Conservation (phyloP, 1,139 yeast genomes). For the Debaryomyces robertsiae region DNA sequence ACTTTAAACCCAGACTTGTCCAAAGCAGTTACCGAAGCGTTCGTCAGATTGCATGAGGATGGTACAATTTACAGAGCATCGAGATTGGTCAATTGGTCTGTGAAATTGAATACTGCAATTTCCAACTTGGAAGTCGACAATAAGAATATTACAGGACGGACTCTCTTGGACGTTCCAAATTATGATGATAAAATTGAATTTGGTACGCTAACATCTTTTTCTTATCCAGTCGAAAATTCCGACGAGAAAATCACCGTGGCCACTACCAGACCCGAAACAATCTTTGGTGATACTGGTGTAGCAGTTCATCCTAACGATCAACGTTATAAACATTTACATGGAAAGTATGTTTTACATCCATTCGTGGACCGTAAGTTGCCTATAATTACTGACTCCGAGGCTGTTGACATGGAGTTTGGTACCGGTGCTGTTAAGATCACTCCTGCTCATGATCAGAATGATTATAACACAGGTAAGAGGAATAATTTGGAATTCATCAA, state of each 20-base stretch:
- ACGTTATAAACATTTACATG: slow-evolving; percentile 92
- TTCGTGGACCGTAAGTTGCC: slow-evolving; percentile 85
- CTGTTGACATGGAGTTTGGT: slow-evolving; percentile 99
- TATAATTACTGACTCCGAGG: slow-evolving; percentile 84
- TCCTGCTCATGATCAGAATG: slow-evolving; percentile 97
- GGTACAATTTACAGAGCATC: slow-evolving; percentile 94
- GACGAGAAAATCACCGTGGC: slow-evolving; percentile 91
- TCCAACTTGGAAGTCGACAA: slow-evolving; percentile 96
- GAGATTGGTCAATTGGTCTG: slow-evolving; percentile 96
- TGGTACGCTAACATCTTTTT: slow-evolving; percentile 93
- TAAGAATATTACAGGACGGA: slow-evolving; percentile 82
- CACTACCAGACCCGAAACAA: slow-evolving; percentile 97
- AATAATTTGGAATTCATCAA: slow-evolving; percentile 85
- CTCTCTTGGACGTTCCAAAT: slow-evolving; percentile 82
- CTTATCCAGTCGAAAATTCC: slow-evolving; percentile 85
- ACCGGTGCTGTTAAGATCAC: slow-evolving; percentile 99
- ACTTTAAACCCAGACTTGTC: slow-evolving; percentile 81
- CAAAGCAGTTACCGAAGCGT: slow-evolving; percentile 86
- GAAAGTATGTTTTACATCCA: slow-evolving; percentile 89
- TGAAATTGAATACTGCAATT: slow-evolving; percentile 88
- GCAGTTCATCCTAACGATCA: slow-evolving; percentile 96
- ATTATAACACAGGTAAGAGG: slow-evolving; percentile 95
- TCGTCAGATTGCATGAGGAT: slow-evolving; percentile 88
- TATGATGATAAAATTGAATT: slow-evolving; percentile 90
- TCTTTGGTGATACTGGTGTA: slow-evolving; percentile 96